Base-by-base conservation (phyloP, 192 early-diverging fungal genomes). In the Globomyces pollinis-pini region DNA sequence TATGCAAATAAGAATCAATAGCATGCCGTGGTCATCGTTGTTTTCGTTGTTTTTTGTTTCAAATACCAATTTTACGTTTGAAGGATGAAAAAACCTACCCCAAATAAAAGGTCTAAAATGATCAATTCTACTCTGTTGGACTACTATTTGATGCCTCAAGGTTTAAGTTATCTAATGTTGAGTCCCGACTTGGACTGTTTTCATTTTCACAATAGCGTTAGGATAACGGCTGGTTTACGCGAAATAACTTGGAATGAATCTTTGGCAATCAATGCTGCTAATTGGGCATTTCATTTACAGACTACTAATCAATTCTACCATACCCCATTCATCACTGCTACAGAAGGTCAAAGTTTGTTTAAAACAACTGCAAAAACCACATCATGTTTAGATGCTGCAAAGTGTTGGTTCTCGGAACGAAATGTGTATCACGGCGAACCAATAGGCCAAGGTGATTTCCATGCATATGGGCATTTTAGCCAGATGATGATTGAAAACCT, bases 401-500 rank as follows among this genome's bases (percentile, higher is more conserved):
- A n/a, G 28, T 47, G 23, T 12, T 47, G 16, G 21, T 26, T 47
- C 8, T 8, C 20, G 6, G 44, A 47, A 47, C 6, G n/a, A 26
- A 47, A 51, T 18, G 11, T 47, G 11, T 47, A 47, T 21, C 9
- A 47, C 45, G 24, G 24, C 15, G 45, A 47, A 26, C 5, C 5
- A 6, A 47, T 47, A 9, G 38, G 38, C 38, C 30, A 32, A n/a
- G 0, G 0, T 31, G 55, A 32, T 20, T 60, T 60, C 28, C n/a
- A 45, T 9, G n/a, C 43, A 1, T 60, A 60, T 45, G 58, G 58
- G 2, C 58, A 60, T 31, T 60, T 31, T 31, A 60, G 42, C 24
- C 58, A 60, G 39, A 41, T 60, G 16, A 45, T 60, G 32, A 15
- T 24, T 8, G 2, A 20, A 11, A 32, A 32, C 32, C 21, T 45